Percentiles rank a stretch among this genome's conserved stretches.
Evolutionary conservation across 2,329 filamentous ascomycete genomes (phyloP).

Genomic region (Penicillium sp.): DNA sequence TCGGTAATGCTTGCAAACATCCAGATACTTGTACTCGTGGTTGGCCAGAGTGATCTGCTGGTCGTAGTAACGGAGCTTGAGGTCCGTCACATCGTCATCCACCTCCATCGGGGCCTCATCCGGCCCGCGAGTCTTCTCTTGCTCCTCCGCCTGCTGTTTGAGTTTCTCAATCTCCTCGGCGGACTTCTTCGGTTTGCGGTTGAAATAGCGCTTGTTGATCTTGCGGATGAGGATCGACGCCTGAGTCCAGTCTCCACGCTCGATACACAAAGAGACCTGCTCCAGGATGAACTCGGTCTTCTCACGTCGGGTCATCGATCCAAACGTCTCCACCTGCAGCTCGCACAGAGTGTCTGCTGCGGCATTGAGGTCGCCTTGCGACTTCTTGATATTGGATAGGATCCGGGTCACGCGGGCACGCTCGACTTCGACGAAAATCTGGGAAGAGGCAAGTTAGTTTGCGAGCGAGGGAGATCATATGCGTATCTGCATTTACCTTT

Average conservation of each 20-base stretch:
- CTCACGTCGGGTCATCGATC: slow-evolving; percentile 94
- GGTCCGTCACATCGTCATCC: slow-evolving; percentile 88
- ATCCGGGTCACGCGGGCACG: slow-evolving; percentile 93
- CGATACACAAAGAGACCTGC: slow-evolving; percentile 92
- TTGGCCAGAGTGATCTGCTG: slow-evolving; percentile 95
- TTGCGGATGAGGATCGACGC: slow-evolving; percentile 92
- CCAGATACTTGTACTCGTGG: slow-evolving; percentile 96
- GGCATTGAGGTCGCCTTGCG: slow-evolving; percentile 86
- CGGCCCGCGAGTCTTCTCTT: slow-evolving; percentile 74
- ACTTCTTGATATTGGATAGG: slow-evolving; percentile 95
- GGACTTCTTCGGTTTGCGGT: slow-evolving; percentile 88
- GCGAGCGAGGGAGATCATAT: not conserved
- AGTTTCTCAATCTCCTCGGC: slow-evolving; percentile 89
- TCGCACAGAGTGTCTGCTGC: slow-evolving; percentile 95
- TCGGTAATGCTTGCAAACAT: slow-evolving; percentile 97
- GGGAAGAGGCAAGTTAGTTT: slow-evolving; percentile 9
- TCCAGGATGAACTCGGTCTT: slow-evolving; percentile 99
- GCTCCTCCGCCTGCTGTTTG: slow-evolving; percentile 78
- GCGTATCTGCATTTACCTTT: slow-evolving; percentile 62
- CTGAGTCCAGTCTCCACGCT: slow-evolving; percentile 95
- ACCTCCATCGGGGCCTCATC: slow-evolving; percentile 76
- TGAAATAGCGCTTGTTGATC: slow-evolving; percentile 92
- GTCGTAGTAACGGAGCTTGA: slow-evolving; percentile 96
- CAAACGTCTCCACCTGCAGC: slow-evolving; percentile 97
- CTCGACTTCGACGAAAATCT: slow-evolving; percentile 99